These are phyloP conservation scores for Dactylorhiza incarnata DNA, from an alignment of 106 monocot genomes.

Conservation along the genomic window DNA sequence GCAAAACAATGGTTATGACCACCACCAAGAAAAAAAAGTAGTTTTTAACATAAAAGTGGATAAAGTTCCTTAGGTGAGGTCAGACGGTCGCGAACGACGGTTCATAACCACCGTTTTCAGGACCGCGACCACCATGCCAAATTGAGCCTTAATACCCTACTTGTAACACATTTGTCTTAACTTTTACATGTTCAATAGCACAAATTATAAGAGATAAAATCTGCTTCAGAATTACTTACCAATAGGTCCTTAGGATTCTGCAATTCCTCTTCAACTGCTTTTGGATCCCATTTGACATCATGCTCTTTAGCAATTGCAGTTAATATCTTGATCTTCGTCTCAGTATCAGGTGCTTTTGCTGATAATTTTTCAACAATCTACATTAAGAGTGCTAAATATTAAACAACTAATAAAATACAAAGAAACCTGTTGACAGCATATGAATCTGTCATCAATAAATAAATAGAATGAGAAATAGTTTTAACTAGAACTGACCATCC, in stretches of 20 bases:
- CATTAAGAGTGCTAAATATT: slow-evolving; percentile 4
- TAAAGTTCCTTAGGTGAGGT: too few relatives aligned
- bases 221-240: slow-evolving; percentile 28
- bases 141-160: too few relatives aligned
- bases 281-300: slow-evolving; percentile 70
- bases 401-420: not conserved
- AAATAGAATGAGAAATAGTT: not conserved
- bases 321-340: slow-evolving; percentile 61
- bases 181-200: not conserved
- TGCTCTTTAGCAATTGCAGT: slow-evolving; percentile 67
- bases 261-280: slow-evolving; percentile 54
- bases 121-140: too few relatives aligned
- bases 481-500: slow-evolving; percentile 33
- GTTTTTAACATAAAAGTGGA: too few relatives aligned
- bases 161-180: not conserved
- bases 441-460: not conserved
- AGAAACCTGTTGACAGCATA: not conserved
- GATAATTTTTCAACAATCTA: slow-evolving; percentile 88
- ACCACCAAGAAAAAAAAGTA: too few relatives aligned
- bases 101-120: too few relatives aligned
- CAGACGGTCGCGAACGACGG: too few relatives aligned
- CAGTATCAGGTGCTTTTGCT: slow-evolving; percentile 54
- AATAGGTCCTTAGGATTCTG: slow-evolving; percentile 38
- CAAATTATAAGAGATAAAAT: not conserved
- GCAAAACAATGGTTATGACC: too few relatives aligned